phyloP scores from a whole-genome alignment of 192 early-diverging fungal species.

The Oehlia diaphana region DNA sequence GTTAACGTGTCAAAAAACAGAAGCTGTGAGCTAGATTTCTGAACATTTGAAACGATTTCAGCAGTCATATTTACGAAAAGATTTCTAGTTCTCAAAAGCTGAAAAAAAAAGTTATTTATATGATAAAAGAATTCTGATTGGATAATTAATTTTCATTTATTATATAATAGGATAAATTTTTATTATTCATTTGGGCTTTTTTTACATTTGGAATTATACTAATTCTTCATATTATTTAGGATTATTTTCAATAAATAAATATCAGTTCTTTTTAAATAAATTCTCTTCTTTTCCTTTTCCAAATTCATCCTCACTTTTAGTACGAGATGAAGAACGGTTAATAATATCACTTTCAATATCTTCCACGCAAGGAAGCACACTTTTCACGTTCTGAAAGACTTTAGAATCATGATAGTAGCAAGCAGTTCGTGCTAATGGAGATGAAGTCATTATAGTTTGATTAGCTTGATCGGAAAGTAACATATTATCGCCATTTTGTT shows the following conservation, averaged over 20 bases:
- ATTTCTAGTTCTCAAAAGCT: not conserved
- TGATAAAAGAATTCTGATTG: not conserved
- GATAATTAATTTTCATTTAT: not conserved
- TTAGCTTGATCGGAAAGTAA: not conserved
- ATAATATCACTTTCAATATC: not conserved
- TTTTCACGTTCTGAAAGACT: not conserved
- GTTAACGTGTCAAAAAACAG: conserved; percentile 28
- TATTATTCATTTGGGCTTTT: too few relatives aligned
- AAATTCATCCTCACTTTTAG: not conserved
- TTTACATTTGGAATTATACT: too few relatives aligned
- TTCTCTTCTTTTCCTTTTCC: not conserved
- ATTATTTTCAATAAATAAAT: not conserved
- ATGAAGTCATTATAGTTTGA: not conserved
- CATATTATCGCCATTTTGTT: not conserved
- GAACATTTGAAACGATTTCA: not conserved
- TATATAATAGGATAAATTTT: too few relatives aligned
- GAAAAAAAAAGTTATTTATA: not conserved
- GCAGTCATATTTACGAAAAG: not conserved
- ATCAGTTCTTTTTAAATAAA: not conserved
- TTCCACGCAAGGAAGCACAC: not conserved
- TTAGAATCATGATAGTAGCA: not conserved
- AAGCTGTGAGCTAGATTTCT: conserved; percentile 12
- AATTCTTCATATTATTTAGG: too few relatives aligned
- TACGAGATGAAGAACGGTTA: not conserved
- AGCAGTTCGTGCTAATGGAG: not conserved